These are phyloP conservation scores for Cordyceps javanica DNA, from an alignment of 2,329 filamentous ascomycete species.

Conservation along the genomic window DNA sequence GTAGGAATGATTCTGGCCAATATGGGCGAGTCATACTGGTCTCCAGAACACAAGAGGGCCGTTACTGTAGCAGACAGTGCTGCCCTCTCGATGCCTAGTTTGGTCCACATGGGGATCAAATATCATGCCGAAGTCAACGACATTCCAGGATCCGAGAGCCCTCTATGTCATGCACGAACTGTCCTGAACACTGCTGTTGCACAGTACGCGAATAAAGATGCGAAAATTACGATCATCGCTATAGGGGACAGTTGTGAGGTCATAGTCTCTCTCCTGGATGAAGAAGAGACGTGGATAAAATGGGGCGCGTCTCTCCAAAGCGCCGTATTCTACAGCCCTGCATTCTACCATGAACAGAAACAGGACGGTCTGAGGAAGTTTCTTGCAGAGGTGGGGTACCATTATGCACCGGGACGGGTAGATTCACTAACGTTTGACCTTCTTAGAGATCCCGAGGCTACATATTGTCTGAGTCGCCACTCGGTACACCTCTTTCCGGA, in stretches of 20 bases:
- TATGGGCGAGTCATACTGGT: slow-evolving; percentile 71
- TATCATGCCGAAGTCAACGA: slow-evolving; percentile 52
- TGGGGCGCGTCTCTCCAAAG: slow-evolving; percentile 40
- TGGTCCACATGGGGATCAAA: slow-evolving; percentile 50
- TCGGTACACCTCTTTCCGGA: slow-evolving; percentile 48
- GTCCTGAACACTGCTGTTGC: slow-evolving; percentile 61
- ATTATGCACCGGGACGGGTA: slow-evolving; percentile 18
- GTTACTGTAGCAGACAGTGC: slow-evolving; percentile 54
- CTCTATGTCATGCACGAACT: slow-evolving; percentile 56
- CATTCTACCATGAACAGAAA: slow-evolving; percentile 31
- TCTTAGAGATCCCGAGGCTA: slow-evolving; percentile 56
- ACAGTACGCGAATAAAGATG: slow-evolving; percentile 38
- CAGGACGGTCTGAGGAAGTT: slow-evolving; percentile 39
- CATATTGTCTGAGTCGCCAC: slow-evolving; percentile 42
- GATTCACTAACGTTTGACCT: slow-evolving; percentile 11
- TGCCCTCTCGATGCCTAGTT: slow-evolving; percentile 54
- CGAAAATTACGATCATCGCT: slow-evolving; percentile 63
- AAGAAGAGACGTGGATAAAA: slow-evolving; percentile 42
- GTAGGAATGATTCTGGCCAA: slow-evolving; percentile 69
- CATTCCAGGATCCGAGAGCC: slow-evolving; percentile 52
- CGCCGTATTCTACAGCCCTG: slow-evolving; percentile 44
- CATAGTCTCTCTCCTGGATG: slow-evolving; percentile 52
- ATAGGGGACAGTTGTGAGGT: slow-evolving; percentile 60
- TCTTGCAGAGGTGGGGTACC: slow-evolving; percentile 39
- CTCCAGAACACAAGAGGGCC: slow-evolving; percentile 53